phyloP scores from a whole-genome alignment of 2,329 filamentous ascomycete species.

The Aureobasidium sp. region DNA sequence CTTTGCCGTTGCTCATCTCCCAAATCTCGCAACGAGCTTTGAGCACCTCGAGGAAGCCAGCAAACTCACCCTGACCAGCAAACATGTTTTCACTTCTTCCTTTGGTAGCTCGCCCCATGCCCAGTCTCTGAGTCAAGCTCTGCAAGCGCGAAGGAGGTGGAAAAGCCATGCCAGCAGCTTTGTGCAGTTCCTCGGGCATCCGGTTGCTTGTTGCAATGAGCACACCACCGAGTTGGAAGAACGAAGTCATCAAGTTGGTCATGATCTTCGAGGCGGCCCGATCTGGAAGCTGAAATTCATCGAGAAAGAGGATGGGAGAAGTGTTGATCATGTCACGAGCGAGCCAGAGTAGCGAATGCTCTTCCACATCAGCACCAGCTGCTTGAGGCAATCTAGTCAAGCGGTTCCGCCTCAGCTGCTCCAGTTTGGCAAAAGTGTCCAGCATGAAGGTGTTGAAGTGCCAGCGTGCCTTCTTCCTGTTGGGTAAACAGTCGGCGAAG shows the following conservation, averaged over 20 bases:
- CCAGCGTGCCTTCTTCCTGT: conserved; percentile 64
- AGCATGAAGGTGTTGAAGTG: conserved; percentile 87
- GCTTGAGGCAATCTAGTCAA: conserved; percentile 16
- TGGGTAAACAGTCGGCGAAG: conserved; percentile 71
- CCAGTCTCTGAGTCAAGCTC: conserved; percentile 45
- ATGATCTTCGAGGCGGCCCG: conserved; percentile 71
- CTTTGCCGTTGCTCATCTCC: conserved; percentile 70
- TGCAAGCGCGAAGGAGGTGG: conserved; percentile 46
- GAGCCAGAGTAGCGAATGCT: conserved; percentile 66
- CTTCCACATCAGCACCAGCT: conserved; percentile 34
- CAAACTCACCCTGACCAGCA: conserved; percentile 63
- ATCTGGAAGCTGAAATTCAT: conserved; percentile 79
- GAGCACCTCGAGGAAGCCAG: conserved; percentile 66
- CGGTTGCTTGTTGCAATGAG: conserved; percentile 74
- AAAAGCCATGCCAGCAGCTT: conserved; percentile 66
- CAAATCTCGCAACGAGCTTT: conserved; percentile 74
- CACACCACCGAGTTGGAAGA: conserved; percentile 77
- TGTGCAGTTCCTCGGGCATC: conserved; percentile 74
- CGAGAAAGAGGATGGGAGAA: conserved; percentile 70
- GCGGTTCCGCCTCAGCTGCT: conserved; percentile 50
- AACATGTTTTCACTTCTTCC: conserved; percentile 45
- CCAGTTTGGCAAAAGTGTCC: conserved; percentile 65
- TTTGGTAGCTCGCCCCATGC: conserved; percentile 28
- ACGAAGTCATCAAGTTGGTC: conserved; percentile 68
- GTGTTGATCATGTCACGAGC: conserved; percentile 69